These are phyloP conservation scores for Berberis vulgaris DNA, from an alignment of 164 flowering plant genomes.

Conservation along the genomic window DNA sequence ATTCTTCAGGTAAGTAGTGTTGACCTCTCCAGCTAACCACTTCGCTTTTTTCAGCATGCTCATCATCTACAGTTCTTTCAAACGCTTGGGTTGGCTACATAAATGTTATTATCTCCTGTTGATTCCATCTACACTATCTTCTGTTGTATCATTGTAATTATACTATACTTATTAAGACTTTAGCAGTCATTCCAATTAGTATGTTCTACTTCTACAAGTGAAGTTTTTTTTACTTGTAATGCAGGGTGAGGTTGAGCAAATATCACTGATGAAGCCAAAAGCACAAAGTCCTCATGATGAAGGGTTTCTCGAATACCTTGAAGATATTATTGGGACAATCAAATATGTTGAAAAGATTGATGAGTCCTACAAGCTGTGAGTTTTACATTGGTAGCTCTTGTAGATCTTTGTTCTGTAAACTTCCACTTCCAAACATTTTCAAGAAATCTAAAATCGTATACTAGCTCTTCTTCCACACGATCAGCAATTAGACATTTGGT, in stretches of 20 bases:
- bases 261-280: slow-evolving; percentile 96
- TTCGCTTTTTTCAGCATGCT: neutral
- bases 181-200: too few species aligned
- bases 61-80: neutral
- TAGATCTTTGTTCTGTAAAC: neutral
- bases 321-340: slow-evolving; percentile 93
- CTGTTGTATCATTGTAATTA: too few species aligned
- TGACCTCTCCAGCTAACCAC: neutral
- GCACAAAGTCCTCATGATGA: slow-evolving; percentile 95
- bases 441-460: too few species aligned
- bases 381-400: slow-evolving; percentile 1
- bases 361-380: slow-evolving; percentile 77
- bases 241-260: slow-evolving; percentile 99
- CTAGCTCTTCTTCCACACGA: too few species aligned
- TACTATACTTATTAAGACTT: too few species aligned
- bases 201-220: too few species aligned
- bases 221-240: too few species aligned
- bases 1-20: slow-evolving; percentile 70
- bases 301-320: slow-evolving; percentile 95
- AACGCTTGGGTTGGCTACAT: too few species aligned
- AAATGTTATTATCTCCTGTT: too few species aligned
- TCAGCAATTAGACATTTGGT: too few species aligned
- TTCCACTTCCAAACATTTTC: too few species aligned
- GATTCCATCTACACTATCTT: too few species aligned
- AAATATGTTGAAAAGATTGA: slow-evolving; percentile 93